Evolutionary conservation across 2,329 filamentous ascomycete species (phyloP).

Genomic region (Ophiostoma novo-ulmi): DNA sequence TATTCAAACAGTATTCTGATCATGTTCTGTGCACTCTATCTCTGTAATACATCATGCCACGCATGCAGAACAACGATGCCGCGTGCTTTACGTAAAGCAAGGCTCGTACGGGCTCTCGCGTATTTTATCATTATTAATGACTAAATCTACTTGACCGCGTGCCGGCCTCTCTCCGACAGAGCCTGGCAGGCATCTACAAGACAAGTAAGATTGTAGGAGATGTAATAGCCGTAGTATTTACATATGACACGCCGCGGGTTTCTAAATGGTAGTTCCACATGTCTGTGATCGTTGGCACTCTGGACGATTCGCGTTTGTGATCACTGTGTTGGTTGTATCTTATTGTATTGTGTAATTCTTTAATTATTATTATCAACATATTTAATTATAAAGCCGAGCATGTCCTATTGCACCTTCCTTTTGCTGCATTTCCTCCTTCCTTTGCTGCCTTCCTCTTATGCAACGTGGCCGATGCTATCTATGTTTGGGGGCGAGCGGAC

Average conservation of each 20-base stretch:
- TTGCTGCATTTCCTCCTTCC: not conserved
- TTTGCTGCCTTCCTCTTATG: not conserved
- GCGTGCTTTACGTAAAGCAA: conserved; percentile 8
- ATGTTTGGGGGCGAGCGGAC: not conserved
- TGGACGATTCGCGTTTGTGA: too few species aligned
- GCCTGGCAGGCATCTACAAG: not conserved
- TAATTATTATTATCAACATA: too few species aligned
- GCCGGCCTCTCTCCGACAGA: not conserved
- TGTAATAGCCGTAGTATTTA: conserved; percentile 11
- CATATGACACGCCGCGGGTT: conserved; percentile 9
- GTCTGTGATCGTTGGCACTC: not conserved
- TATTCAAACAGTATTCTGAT: too few species aligned
- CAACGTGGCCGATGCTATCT: not conserved
- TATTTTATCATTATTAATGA: not conserved
- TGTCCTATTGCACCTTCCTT: not conserved
- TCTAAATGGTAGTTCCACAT: conserved; percentile 7
- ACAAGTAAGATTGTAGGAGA: conserved; percentile 7
- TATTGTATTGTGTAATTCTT: not conserved
- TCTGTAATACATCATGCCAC: not conserved
- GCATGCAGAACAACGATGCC: not conserved
- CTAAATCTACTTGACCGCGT: not conserved
- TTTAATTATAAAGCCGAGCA: not conserved
- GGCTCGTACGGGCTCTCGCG: not conserved
- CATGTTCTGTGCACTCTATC: too few species aligned
- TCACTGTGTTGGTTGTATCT: too few species aligned